phyloP scores from a whole-genome alignment of 306 rosid species.

The Neltuma alba region DNA sequence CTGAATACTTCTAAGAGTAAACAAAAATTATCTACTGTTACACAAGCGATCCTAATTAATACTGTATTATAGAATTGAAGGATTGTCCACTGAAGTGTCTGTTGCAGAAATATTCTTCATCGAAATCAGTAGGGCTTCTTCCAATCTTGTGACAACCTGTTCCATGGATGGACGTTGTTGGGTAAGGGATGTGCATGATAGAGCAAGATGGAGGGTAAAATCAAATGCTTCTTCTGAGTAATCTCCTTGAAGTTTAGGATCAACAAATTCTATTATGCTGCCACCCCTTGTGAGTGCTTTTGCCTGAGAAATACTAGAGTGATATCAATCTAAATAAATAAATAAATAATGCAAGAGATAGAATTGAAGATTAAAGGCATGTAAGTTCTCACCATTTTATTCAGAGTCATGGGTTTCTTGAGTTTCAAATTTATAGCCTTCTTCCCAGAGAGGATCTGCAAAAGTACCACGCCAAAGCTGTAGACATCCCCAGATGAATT shows the following conservation, averaged over 20 bases:
- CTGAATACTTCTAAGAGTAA: neutral
- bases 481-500: slow-evolving; percentile 64
- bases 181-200: slow-evolving; percentile 49
- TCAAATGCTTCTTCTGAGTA: slow-evolving; percentile 50
- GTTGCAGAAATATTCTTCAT: slow-evolving; percentile 29
- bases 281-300: slow-evolving; percentile 35
- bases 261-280: slow-evolving; percentile 38
- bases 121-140: slow-evolving; percentile 44
- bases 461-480: slow-evolving; percentile 67
- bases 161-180: slow-evolving; percentile 49
- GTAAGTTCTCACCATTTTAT: slow-evolving; percentile 51
- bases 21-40: neutral
- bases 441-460: slow-evolving; percentile 71
- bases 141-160: slow-evolving; percentile 41
- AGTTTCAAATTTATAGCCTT: slow-evolving; percentile 57
- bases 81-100: slow-evolving; percentile 31
- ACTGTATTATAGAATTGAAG: neutral
- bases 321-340: slow-evolving; percentile 14
- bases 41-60: neutral
- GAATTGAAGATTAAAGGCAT: neutral
- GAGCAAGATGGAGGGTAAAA: slow-evolving; percentile 42
- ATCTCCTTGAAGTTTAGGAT: slow-evolving; percentile 47
- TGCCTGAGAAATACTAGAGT: slow-evolving; percentile 37
- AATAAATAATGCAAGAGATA: neutral
- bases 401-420: slow-evolving; percentile 57